phyloP scores from a whole-genome alignment of 768 basidiomycete genomes.

The Phylloporus scabripes region DNA sequence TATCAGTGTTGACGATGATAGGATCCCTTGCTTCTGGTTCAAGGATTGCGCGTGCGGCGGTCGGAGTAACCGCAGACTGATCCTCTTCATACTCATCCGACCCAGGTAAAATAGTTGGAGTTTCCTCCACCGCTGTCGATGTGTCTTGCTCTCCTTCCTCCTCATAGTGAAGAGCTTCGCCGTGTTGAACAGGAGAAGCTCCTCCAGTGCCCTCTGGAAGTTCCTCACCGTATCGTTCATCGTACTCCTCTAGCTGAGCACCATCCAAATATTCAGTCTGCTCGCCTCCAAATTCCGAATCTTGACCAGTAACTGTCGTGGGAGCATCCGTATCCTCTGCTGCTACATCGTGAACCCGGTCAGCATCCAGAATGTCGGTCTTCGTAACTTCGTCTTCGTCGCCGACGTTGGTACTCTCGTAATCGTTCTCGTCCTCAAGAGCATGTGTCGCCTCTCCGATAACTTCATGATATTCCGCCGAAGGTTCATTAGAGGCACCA shows the following conservation, averaged over 20 bases:
- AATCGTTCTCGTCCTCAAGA: conserved; percentile 21
- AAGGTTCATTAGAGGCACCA: conserved; percentile 6
- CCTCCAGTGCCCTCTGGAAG: conserved; percentile 27
- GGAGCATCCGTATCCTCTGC: conserved; percentile 22
- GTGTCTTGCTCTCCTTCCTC: conserved; percentile 21
- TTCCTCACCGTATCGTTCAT: conserved; percentile 33
- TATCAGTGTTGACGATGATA: not conserved
- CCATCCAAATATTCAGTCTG: conserved; percentile 32
- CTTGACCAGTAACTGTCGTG: conserved; percentile 5
- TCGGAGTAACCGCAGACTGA: conserved; percentile 12
- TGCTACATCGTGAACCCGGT: conserved; percentile 22
- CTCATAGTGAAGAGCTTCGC: conserved; percentile 18
- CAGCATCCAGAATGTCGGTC: conserved; percentile 24
- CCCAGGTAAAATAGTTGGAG: conserved; percentile 5
- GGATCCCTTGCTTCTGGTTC: conserved; percentile 5
- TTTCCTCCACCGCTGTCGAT: conserved; percentile 17
- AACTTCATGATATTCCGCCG: conserved; percentile 16
- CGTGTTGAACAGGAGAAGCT: conserved; percentile 10
- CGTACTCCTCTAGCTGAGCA: conserved; percentile 32
- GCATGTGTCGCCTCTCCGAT: conserved; percentile 8
- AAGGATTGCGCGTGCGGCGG: conserved; percentile 3
- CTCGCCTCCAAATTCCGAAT: conserved; percentile 25
- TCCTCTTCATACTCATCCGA: conserved; percentile 14
- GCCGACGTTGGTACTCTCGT: conserved; percentile 13
- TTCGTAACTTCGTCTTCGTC: conserved; percentile 16